A percentile compares a stretch with the other conserved stretches of the same genome.
These are phyloP conservation scores for barley (Hordeum vulgare) DNA, from an alignment of 176 grass and related monocot genomes.

Conservation along the genomic window MorexV3_pseudomolecules_assembly NC_058519.1:793905-794404, in stretches of 20 bases:
- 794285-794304: slow-evolving; percentile 44
- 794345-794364: background rate
- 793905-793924: slow-evolving; percentile 27
- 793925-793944: slow-evolving; percentile 9
- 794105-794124: slow-evolving; percentile 59
- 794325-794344: slow-evolving; percentile 13
- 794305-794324: slow-evolving; percentile 66
- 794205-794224: slow-evolving; percentile 24
- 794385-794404: background rate
- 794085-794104: slow-evolving; percentile 44
- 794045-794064: slow-evolving; percentile 43
- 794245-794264: slow-evolving; percentile 65
- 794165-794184: background rate
- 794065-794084: slow-evolving; percentile 52
- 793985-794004: slow-evolving; percentile 35
- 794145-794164: background rate
- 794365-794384: background rate
- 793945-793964: slow-evolving; percentile 44
- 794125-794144: slow-evolving; percentile 28
- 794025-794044: slow-evolving; percentile 79
- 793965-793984: slow-evolving; percentile 65
- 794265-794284: slow-evolving; percentile 45
- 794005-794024: slow-evolving; percentile 49
- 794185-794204: slow-evolving; percentile 39
- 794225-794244: slow-evolving; percentile 61